Evolutionary conservation across 2,329 filamentous ascomycete genomes (phyloP), one percentile per base, ranked within the genome.

Genomic region (Aspergillus pseudonomiae): DNA sequence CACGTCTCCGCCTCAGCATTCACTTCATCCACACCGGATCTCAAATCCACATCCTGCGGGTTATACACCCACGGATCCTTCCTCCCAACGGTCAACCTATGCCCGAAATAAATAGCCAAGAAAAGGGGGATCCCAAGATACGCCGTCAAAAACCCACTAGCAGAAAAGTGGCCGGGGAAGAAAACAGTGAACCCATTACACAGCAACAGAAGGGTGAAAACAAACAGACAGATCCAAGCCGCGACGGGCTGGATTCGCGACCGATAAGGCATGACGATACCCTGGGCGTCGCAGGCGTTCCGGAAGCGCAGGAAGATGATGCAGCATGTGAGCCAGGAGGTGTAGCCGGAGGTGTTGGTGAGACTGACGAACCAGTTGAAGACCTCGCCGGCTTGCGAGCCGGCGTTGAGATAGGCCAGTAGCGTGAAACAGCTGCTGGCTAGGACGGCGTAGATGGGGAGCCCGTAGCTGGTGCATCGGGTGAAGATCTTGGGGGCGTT

Each of bases 111-210:
- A 21, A 88, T 60, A 3, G 73, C 65, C 1, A 86, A 68, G 67
- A 89, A 87, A 30, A 87, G 81, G 0, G 85, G 85, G 30, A 89
- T 82, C 16, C 86, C 85, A 26, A 88, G 79, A 68, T 89, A 89
- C 0, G 83, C 80, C 0, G 85, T 85, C 61, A 82, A 77, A 0
- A 86, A 85, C 70, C 87, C 88, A 73, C 92, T 91, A 7, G 89
- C 84, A 34, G 32, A 63, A 70, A 71, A 73, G 16, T 68, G 57
- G 0, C 66, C 67, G 4, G 68, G 66, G 24, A 72, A 67, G 24
- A 74, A 74, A 0, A 67, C 70, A 6, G 87, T 83, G 74, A 91
- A 92, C 1, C 89, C 90, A 67, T 90, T 90, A 60, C 90, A 88
- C 5, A 92, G 75, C 9, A 85, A 87, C 3, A 92, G 78, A 19